phyloP scores from a whole-genome alignment of 2,329 filamentous ascomycete species.

The Colletotrichum plurivorum region DNA sequence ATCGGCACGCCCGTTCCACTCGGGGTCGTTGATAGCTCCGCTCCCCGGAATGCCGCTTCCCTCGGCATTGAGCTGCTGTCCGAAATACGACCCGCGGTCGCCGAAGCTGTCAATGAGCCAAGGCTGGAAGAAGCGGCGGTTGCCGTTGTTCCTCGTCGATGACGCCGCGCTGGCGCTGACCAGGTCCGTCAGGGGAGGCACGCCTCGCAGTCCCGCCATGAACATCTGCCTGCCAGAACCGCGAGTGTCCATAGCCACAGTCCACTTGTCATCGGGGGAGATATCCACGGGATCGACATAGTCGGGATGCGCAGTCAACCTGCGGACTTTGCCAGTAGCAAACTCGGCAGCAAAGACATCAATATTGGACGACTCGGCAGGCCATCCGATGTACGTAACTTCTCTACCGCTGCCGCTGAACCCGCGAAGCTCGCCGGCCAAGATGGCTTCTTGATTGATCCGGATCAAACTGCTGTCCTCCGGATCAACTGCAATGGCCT shows the following conservation, averaged over 20 bases:
- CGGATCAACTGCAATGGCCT: conserved; percentile 9
- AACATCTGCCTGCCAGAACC: conserved; percentile 55
- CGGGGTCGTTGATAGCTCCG: conserved; percentile 54
- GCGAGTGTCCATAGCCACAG: conserved; percentile 56
- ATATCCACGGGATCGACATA: conserved; percentile 56
- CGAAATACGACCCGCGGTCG: conserved; percentile 57
- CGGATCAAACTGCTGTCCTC: conserved; percentile 41
- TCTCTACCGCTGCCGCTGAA: conserved; percentile 55
- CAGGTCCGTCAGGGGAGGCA: conserved; percentile 55
- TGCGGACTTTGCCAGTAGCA: conserved; percentile 52
- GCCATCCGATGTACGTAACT: conserved; percentile 53
- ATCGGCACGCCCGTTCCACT: conserved; percentile 61
- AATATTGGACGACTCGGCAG: conserved; percentile 56
- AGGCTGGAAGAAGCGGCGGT: conserved; percentile 58
- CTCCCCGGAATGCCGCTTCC: conserved; percentile 44
- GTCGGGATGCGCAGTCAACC: conserved; percentile 55
- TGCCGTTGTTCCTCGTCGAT: conserved; percentile 58
- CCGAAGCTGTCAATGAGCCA: conserved; percentile 56
- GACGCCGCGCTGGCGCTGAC: conserved; percentile 47
- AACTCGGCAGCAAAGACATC: conserved; percentile 56
- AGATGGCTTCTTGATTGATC: conserved; percentile 48
- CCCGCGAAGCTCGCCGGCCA: conserved; percentile 57
- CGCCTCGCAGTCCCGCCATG: conserved; percentile 49
- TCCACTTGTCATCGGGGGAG: conserved; percentile 55
- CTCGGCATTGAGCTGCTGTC: conserved; percentile 54